A percentile compares a stretch with the other conserved stretches of the same genome.
These are phyloP conservation scores for Fusarium goolgardi DNA, from an alignment of 2,329 filamentous ascomycete genomes.

Conservation along the genomic window DNA sequence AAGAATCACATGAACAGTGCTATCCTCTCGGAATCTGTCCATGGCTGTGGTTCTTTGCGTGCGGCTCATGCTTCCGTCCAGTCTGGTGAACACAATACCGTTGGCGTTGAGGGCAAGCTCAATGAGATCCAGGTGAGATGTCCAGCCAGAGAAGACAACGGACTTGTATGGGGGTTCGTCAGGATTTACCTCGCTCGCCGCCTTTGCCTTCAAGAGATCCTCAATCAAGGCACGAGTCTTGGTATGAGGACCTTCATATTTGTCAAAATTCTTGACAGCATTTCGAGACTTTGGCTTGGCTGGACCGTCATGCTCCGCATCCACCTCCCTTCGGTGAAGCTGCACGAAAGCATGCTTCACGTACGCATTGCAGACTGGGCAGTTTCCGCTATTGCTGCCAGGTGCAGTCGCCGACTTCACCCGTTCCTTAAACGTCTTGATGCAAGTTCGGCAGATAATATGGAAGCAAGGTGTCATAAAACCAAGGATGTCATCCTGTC, in stretches of 20 bases:
- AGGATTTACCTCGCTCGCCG: constrained; percentile 69
- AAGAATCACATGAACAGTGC: constrained; percentile 79
- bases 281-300: constrained; percentile 50
- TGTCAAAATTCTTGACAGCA: constrained; percentile 68
- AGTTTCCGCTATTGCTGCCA: constrained; percentile 62
- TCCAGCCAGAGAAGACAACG: constrained; percentile 97
- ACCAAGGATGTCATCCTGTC: constrained; percentile 74
- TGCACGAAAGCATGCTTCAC: constrained; percentile 74
- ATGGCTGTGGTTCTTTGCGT: constrained; percentile 79
- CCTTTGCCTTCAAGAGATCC: constrained; percentile 74
- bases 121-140: constrained; percentile 91
- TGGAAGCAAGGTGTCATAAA: constrained; percentile 91
- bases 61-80: constrained; percentile 91
- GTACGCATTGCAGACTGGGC: constrained; percentile 74
- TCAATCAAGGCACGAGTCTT: constrained; percentile 87
- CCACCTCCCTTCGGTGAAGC: constrained; percentile 72
- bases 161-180: constrained; percentile 85
- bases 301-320: constrained; percentile 66
- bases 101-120: constrained; percentile 78
- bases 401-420: constrained; percentile 56
- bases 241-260: constrained; percentile 88
- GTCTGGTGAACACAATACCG: constrained; percentile 77
- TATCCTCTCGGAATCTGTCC: constrained; percentile 79
- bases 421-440: constrained; percentile 68
- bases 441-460: constrained; percentile 81